Conservation (phyloP, 1,284 basidiomycete genomes). For the Chalciporus sp. region DNA sequence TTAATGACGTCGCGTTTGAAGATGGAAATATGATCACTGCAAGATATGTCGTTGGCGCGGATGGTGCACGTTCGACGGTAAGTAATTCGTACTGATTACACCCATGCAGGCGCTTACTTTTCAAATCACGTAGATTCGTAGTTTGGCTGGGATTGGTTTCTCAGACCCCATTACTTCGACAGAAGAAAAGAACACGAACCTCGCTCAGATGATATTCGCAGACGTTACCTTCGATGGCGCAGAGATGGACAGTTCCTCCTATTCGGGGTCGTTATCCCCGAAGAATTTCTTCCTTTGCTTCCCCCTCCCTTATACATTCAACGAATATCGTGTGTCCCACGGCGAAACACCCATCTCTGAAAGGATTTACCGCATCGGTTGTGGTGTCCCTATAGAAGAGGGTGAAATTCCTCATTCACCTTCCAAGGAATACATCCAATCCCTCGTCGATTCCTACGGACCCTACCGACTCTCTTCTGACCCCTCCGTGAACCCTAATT, state of each 20-base stretch:
- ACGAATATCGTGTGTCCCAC: conserved; percentile 18
- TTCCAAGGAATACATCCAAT: conserved; percentile 39
- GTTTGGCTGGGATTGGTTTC: conserved; percentile 13
- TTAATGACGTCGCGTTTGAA: conserved; percentile 50
- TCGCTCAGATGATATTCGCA: conserved; percentile 34
- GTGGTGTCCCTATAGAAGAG: conserved; percentile 33
- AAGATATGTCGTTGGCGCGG: conserved; percentile 56
- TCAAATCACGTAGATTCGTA: conserved; percentile 8
- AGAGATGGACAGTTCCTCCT: not conserved
- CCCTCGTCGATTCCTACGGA: conserved; percentile 39
- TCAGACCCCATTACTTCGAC: conserved; percentile 5
- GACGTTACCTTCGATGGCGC: conserved; percentile 31
- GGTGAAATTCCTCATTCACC: conserved; percentile 37
- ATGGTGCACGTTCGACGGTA: conserved; percentile 57
- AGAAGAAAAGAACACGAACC: conserved; percentile 7
- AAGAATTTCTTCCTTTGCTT: conserved; percentile 34
- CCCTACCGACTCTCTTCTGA: conserved; percentile 26
- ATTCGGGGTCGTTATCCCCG: conserved; percentile 12
- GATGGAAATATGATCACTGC: conserved; percentile 48
- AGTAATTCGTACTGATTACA: conserved; percentile 16
- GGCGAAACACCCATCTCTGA: conserved; percentile 9
- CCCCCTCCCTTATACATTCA: conserved; percentile 32
- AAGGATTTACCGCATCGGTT: conserved; percentile 38
- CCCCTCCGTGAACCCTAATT: conserved; percentile 23
- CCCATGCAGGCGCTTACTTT: not conserved